These are phyloP conservation scores for Boletus semigastroideus DNA, from an alignment of 1,284 basidiomycete species.

Conservation along the genomic window DNA sequence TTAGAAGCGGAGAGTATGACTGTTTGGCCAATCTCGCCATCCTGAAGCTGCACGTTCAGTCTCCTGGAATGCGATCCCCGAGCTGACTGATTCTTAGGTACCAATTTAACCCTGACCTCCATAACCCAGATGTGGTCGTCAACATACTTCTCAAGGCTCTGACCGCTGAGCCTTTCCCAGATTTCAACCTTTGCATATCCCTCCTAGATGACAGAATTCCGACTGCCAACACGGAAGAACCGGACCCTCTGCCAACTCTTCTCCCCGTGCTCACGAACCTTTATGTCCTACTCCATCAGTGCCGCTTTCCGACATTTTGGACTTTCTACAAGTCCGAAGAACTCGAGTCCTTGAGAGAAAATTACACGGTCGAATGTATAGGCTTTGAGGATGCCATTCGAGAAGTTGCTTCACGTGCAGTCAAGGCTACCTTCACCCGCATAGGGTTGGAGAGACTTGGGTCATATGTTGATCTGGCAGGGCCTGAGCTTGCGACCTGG, in stretches of 20 bases:
- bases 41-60: conserved; percentile 64
- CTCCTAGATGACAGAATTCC: conserved; percentile 76
- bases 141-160: conserved; percentile 95
- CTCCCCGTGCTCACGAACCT: conserved; percentile 77
- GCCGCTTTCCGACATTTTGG: conserved; percentile 93
- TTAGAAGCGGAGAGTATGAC: conserved; percentile 88
- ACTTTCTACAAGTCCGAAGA: conserved; percentile 64
- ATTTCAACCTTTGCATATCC: conserved; percentile 92
- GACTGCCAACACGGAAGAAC: conserved; percentile 68
- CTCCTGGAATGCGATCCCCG: not conserved
- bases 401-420: conserved; percentile 73
- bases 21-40: conserved; percentile 91
- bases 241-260: conserved; percentile 72
- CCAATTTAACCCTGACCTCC: conserved; percentile 94
- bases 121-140: conserved; percentile 90
- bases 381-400: conserved; percentile 83
- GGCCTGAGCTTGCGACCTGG: conserved; percentile 63
- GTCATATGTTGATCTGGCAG: conserved; percentile 74
- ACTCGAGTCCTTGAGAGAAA: conserved; percentile 72
- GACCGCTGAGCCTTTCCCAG: conserved; percentile 78
- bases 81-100: conserved; percentile 56
- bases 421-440: conserved; percentile 76
- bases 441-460: conserved; percentile 70
- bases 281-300: conserved; percentile 79
- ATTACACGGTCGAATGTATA: conserved; percentile 79